Base-by-base conservation (phyloP, 441 rosid genomes). In the Populus hybrid region DNA sequence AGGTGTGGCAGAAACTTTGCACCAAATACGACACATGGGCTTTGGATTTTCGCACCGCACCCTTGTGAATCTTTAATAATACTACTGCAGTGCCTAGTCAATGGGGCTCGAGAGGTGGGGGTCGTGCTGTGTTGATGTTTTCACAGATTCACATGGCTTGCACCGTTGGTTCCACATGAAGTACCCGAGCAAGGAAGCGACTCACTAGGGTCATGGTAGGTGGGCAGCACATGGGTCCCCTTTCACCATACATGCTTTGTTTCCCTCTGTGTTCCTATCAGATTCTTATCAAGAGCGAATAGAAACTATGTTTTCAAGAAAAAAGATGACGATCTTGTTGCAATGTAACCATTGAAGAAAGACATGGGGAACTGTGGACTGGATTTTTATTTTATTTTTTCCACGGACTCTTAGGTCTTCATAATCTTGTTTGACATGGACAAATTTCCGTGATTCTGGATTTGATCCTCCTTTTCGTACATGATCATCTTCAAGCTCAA, bases 221-320 rank as follows among this genome's bases (percentile, higher is more conserved):
- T 82, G 84, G 82, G 78, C 76, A 26, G 76, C 82, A 80, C 80
- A 75, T 64, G 83, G 83, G 81, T 53, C 81, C 79, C 21, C 67
- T 8, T 29, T 20, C 76, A 31, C 69, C 70, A 26, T n/a, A 14
- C 64, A 11, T 63, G 64, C 29, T 53, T 10, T 21, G 61, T 63
- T 64, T 45, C 65, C 35, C 36, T 18, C 7, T 11, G 29, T 40
- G 69, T 69, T 40, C 69, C 35, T 65, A 23, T 26, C 67, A 64
- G 12, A 16, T 23, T 18, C 31, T 26, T 20, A 11, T 8, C 31
- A 24, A 38, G 72, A 59, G 74, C 42, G 29, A 29, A 72, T 33
- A 10, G 67, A 9, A 9, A 28, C 64, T 29, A 4, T 3, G 69
- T 65, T 74, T 69, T 63, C 72, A 28, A 68, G 69, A 36, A 59